Evolutionary conservation across 2,329 filamentous ascomycete species (phyloP), one percentile per base, ranked within the genome.

Genomic region (Cladorrhinum sp.): DNA sequence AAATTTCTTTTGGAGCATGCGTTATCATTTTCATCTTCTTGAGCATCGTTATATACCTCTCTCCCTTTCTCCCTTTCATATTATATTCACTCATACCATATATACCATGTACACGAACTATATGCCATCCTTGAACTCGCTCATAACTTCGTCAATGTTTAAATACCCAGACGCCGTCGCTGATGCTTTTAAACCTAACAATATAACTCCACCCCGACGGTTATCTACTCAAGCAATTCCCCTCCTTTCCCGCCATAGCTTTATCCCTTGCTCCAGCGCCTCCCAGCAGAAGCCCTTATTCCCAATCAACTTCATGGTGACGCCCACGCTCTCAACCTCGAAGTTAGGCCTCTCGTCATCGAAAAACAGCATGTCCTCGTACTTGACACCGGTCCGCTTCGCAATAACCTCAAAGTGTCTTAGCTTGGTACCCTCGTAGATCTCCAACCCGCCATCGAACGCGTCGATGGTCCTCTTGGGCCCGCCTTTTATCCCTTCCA

Each of bases 281-380:
- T 79, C 80, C 76, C 85, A 88, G 1, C 83, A 87, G 57, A 96
- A 85, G 0, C 93, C 93, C 72, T 96, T 50, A 3, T 51, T 88
- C 59, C 84, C 78, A 0, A 98, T 88, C 54, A 97, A 76, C 71
- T 86, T 86, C 85, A 98, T 96, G 0, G 89, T 90, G 2, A 96
- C 89, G 0, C 93, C 93, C 54, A 97, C 70, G 24, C 72, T 77
- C 77, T 88, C 85, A 0, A 96, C 93, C 71, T 97, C 92, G 60
- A 85, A 81, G 71, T 98, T 98, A 62, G 93, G 78, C 56, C 82
- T 81, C 82, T 98, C 93, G 68, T 98, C 93, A 68, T 98, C 93
- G 67, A 98, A 98, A 74, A 98, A 98, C 32, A 98, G 73, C 88
- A 98, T 96, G 52, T 97, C 91, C 65, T 89, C 83, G 70, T 85